Conservation (phyloP, 2,329 filamentous ascomycete genomes). For the Ceratocystis papillata region DNA sequence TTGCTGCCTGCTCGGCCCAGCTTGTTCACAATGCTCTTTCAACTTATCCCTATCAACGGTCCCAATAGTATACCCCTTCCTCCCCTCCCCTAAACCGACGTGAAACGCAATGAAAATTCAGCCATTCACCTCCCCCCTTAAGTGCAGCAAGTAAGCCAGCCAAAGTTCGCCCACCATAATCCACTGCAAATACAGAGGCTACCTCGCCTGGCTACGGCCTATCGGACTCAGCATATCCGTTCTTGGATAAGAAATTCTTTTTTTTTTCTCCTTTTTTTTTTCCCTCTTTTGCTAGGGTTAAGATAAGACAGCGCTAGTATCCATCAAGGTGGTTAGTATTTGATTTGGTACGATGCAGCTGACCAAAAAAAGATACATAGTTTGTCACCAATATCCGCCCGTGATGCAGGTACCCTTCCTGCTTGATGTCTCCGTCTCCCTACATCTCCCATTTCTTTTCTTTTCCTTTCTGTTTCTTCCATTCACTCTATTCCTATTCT, state of each 20-base stretch:
- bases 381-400: background rate
- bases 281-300: background rate
- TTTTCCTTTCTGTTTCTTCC: background rate
- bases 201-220: background rate
- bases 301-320: background rate
- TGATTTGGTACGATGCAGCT: background rate
- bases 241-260: background rate
- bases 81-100: too few relatives aligned
- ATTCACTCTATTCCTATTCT: background rate
- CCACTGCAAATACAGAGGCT: background rate
- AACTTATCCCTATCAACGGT: too few relatives aligned
- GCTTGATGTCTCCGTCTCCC: background rate
- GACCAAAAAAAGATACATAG: slow-evolving; percentile 3
- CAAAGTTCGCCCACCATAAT: background rate
- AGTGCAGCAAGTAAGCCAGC: background rate
- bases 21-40: too few relatives aligned
- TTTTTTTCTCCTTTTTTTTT: background rate
- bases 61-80: too few relatives aligned
- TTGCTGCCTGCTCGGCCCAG: too few relatives aligned
- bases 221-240: background rate
- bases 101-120: too few relatives aligned
- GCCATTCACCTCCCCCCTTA: background rate
- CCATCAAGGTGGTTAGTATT: background rate
- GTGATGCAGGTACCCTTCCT: slow-evolving; percentile 1
- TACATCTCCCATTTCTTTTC: background rate